A percentile compares a stretch with the other conserved stretches of the same genome.
Conservation (phyloP, 208 protist genomes). For the Acanthamoeba polyphaga region DNA sequence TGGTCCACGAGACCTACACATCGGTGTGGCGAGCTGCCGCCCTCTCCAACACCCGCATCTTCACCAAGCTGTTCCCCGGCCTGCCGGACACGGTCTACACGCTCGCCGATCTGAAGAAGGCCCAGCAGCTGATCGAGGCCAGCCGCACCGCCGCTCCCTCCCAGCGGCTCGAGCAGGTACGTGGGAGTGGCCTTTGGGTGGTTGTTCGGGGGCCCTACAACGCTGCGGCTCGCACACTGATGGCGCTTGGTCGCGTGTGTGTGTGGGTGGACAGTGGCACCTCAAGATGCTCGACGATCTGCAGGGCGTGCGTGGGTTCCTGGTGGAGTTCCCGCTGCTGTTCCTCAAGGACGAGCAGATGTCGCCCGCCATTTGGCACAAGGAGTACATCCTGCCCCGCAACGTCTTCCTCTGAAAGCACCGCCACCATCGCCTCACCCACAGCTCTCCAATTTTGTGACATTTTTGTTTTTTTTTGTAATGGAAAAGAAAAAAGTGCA, state of each 20-base stretch:
- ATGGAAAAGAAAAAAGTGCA: too few species aligned
- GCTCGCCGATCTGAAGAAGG: not conserved
- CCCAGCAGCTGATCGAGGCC: slow-evolving; percentile 3
- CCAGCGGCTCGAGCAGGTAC: not conserved
- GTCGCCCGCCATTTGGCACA: slow-evolving; percentile 66
- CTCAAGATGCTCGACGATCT: not conserved
- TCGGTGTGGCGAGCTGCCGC: not conserved
- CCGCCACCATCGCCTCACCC: too few species aligned
- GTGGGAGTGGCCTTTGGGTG: too few species aligned
- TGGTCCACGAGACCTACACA: not conserved
- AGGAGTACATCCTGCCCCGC: slow-evolving; percentile 71
- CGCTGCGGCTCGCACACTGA: too few species aligned
- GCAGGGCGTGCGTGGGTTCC: slow-evolving; percentile 29
- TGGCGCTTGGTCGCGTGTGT: too few species aligned
- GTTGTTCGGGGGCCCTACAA: too few species aligned
- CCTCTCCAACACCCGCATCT: not conserved
- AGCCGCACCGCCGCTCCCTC: not conserved
- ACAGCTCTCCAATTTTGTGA: too few species aligned
- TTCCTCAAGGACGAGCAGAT: slow-evolving; percentile 72
- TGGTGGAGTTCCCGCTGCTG: slow-evolving; percentile 43
- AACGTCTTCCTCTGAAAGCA: slow-evolving; percentile 52
- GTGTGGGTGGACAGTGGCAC: not conserved
- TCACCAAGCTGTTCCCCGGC: not conserved
- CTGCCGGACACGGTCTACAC: slow-evolving; percentile 25
- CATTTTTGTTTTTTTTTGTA: too few species aligned